Percentiles rank a stretch among this genome's conserved stretches.
Conservation (phyloP, 805 yeast genomes). For the Wickerhamomyces subpelliculosus region DNA sequence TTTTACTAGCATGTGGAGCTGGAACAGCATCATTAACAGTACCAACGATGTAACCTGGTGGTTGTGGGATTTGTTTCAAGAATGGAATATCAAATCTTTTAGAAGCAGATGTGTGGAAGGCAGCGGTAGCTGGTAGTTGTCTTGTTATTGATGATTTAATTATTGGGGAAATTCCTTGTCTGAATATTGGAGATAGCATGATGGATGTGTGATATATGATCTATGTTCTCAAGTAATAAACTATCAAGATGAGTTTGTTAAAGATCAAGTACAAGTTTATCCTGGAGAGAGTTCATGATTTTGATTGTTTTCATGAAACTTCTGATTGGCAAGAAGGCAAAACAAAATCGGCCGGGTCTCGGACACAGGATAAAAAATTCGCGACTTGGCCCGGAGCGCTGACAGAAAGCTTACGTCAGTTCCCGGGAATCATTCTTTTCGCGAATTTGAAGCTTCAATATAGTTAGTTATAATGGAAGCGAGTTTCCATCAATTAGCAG, state of each 20-base stretch:
- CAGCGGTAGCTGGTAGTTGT: not conserved
- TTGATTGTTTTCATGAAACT: not conserved
- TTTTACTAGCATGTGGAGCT: slow-evolving; percentile 53
- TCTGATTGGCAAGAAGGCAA: not conserved
- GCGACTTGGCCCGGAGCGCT: too few species aligned
- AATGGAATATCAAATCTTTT: slow-evolving; percentile 36
- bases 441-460: too few species aligned
- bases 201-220: not conserved
- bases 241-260: not conserved
- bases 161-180: not conserved
- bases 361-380: too few species aligned
- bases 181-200: not conserved
- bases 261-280: not conserved
- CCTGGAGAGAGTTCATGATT: not conserved
- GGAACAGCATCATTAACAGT: slow-evolving; percentile 84
- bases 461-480: too few species aligned
- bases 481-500: too few species aligned
- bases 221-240: too few species aligned
- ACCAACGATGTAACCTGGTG: slow-evolving; percentile 89
- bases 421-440: too few species aligned
- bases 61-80: slow-evolving; percentile 63
- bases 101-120: slow-evolving; percentile 20
- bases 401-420: too few species aligned
- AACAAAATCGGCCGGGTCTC: not conserved
- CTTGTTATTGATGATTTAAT: not conserved